Base-by-base conservation (phyloP, 495 filamentous ascomycete genomes). In the Hyaloscypha hepaticicola region DNA sequence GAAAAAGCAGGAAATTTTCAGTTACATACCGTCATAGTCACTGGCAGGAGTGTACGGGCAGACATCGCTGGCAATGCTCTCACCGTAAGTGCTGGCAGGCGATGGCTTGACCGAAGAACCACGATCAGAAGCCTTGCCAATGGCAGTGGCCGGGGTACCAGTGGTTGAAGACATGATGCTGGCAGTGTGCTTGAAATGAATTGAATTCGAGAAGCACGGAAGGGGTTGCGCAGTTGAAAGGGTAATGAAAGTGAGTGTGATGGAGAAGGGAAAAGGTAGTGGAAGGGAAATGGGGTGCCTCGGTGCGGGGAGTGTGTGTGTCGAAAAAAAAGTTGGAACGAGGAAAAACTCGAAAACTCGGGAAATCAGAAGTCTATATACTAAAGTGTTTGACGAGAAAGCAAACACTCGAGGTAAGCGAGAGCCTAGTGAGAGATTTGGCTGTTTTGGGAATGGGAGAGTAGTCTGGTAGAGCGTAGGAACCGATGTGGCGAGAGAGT, bases 21-120 rank as follows among this genome's bases (percentile, higher is more conserved):
- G 27, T 14, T 33, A 58, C 56, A 9, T 58, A 58, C 56, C 56
- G 14, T 38, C 29, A 45, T 58, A 34, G 56, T 49, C 61, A 55
- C 34, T 16, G 34, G 7, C 26, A 33, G 74, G 75, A 62, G 75
- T 77, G 24, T 64, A 67, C 48, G 75, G 74, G 38, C 67, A 53
- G 28, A 28, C 51, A 38, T 61, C 52, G 41, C 58, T 61, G 22
- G 67, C 68, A 52, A 52, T 59, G 26, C 72, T 74, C 16, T 68
- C 73, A 34, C 74, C 74, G 67, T 75, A 73, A 11, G 74, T 77
- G 67, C 74, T 76, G n/a, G 74, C 74, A 50, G 75, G 75, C 33
- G 75, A 77, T 33, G 72, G 74, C 64, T 74, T 69, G 26, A 65
- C 21, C 24, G 52, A 51, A 5, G 55, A 52, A 59, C 26, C 50